These are phyloP conservation scores for Colletotrichum sp. DNA, from an alignment of 2,329 filamentous ascomycete species.

Conservation along the genomic window DNA sequence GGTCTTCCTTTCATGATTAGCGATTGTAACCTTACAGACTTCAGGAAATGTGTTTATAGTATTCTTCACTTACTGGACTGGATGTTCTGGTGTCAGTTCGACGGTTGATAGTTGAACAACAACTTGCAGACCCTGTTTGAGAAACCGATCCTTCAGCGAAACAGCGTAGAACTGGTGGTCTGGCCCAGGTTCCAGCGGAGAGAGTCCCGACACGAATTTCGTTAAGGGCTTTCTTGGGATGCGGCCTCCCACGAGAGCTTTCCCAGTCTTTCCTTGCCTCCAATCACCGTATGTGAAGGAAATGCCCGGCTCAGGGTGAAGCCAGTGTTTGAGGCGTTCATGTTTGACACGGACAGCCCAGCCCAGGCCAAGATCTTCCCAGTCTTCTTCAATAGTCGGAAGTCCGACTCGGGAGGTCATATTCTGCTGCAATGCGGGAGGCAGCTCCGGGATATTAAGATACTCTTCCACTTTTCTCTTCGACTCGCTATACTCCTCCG, in stretches of 20 bases:
- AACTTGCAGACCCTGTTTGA: background rate
- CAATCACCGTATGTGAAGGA: background rate
- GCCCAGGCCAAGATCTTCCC: background rate
- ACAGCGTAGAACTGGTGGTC: background rate
- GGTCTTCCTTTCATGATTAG: background rate
- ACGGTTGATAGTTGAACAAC: background rate
- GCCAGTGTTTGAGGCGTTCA: background rate
- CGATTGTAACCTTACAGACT: background rate
- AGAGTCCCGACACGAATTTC: fast-evolving
- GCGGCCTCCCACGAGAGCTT: background rate
- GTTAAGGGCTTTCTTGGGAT: background rate
- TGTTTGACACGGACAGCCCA: background rate
- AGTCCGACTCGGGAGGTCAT: background rate
- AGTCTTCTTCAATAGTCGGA: background rate
- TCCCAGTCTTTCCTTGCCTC: background rate
- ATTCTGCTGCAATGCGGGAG: background rate
- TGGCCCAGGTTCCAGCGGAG: background rate
- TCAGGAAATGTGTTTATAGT: background rate
- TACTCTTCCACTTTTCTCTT: background rate
- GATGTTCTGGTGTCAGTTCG: background rate
- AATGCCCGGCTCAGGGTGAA: background rate
- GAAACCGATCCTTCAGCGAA: background rate
- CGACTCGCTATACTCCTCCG: fast-evolving
- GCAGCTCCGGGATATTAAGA: background rate
- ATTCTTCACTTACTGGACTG: background rate